Conservation (phyloP, 805 yeast genomes). For the Dipodascopsis uninucleata region DNA sequence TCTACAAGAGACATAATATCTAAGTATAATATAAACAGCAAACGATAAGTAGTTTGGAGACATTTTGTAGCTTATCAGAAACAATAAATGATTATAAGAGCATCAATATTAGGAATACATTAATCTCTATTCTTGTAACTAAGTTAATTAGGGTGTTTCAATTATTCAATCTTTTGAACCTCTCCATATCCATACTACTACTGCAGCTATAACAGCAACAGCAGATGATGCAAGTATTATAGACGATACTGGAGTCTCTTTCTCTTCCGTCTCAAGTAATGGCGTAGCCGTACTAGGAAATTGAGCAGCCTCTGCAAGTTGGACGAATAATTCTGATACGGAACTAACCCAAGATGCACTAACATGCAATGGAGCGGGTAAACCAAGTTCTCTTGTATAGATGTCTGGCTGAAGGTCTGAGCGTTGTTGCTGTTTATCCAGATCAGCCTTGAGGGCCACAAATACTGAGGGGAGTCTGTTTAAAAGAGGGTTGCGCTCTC, state of each 20-base stretch:
- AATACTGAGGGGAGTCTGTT: conserved; percentile 75
- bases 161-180: too few species aligned
- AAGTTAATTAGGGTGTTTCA: too few species aligned
- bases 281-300: conserved; percentile 70
- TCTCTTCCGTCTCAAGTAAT: conserved; percentile 47
- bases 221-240: conserved; percentile 66
- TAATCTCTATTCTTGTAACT: too few species aligned
- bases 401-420: conserved; percentile 82
- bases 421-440: conserved; percentile 92
- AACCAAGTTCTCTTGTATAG: conserved; percentile 58
- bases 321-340: conserved; percentile 71
- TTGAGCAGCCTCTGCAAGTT: conserved; percentile 82
- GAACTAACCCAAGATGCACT: conserved; percentile 89
- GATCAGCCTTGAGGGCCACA: conserved; percentile 91
- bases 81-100: too few species aligned
- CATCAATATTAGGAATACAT: too few species aligned
- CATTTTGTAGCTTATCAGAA: too few species aligned
- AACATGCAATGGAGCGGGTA: conserved; percentile 85
- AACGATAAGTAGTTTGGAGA: too few species aligned
- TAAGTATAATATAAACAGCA: too few species aligned
- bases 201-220: conserved; percentile 58
- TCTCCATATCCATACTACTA: conserved; percentile 63
- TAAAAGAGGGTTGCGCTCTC: conserved; percentile 50
- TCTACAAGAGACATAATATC: too few species aligned
- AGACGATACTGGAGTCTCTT: conserved; percentile 49